Base-by-base conservation (phyloP, 306 rosid genomes). In the Amphicarpaea edgeworthii region DNA sequence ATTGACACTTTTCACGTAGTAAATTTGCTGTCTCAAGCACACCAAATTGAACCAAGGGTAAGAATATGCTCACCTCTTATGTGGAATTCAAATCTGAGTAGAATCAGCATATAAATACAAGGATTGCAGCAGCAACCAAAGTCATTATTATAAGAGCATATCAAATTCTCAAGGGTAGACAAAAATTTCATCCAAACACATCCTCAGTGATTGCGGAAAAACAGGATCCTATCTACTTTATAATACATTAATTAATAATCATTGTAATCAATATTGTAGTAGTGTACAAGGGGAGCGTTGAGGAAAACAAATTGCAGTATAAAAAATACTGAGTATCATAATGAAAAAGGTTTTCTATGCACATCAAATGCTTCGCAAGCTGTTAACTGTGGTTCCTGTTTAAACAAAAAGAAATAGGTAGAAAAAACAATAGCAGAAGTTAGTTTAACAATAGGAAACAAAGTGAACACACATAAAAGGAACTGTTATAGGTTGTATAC, bases 381-480 rank as follows among this genome's bases (percentile, higher is more conserved):
- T 12, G 99, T 92, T 72, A 95, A 77, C 53, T 95, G 99, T 23
- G 99, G 99, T 73, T 92, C 99, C 98, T 95, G 97, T 78, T n/a
- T 62, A 77, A 84, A 76, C 66, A 83, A 81, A 81, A 34, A 10
- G 50, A 20, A 57, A 46, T 9, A 20, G 58, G 23, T 68, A 30
- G 45, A 47, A 51, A 67, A 43, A 71, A 34, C 76, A 79, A 64
- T 21, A 42, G 32, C 82, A 74, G 10, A 63, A 63, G 77, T 85
- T 70, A 63, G 81, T 40, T 54, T 34, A 77, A 68, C 65, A 1
- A 26, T 42, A 61, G 17, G 34, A 69, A 62, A 8, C 53, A 74
- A 3, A 30, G 37, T 30, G 6, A 4, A 40, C 45, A 40, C 57
- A 57, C 32, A 15, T 19, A 12, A 3, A n/a, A 47, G 24, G 41